A percentile compares a stretch with the other conserved stretches of the same genome.
Conservation (phyloP, 306 rosid species). For the Trifolium dubium region DNA sequence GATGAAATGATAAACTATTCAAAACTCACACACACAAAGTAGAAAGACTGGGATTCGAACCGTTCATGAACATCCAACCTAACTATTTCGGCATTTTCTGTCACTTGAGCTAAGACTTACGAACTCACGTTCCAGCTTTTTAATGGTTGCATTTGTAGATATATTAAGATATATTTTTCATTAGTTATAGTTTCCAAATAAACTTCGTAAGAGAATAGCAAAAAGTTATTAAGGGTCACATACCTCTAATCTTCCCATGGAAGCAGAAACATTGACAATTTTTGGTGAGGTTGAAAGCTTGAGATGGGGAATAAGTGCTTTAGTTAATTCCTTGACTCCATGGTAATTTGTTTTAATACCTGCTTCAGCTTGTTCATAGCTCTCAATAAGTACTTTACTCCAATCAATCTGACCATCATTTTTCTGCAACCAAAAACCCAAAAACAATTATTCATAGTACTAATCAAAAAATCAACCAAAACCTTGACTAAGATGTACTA, state of each 20-base stretch:
- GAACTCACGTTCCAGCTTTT: neutral
- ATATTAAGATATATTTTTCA: no score
- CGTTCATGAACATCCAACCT: no score
- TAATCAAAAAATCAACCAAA: neutral
- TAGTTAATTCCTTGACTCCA: constrained; percentile 51
- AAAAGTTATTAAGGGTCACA: neutral
- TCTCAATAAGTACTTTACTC: constrained; percentile 35
- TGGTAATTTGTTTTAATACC: constrained; percentile 56
- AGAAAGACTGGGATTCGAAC: no score
- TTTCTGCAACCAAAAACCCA: constrained; percentile 31
- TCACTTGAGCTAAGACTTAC: no score
- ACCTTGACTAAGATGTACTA: no score
- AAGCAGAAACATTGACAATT: constrained; percentile 59
- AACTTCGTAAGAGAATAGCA: neutral
- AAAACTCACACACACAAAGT: no score
- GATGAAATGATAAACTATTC: no score
- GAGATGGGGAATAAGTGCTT: constrained; percentile 61
- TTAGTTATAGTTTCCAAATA: no score
- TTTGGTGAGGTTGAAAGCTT: constrained; percentile 61
- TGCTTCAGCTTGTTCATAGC: constrained; percentile 46
- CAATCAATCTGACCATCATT: constrained; percentile 30
- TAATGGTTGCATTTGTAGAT: no score
- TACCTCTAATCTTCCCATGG: constrained; percentile 42
- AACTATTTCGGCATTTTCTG: no score
- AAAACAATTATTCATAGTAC: neutral